A percentile compares a stretch with the other conserved stretches of the same genome.
phyloP scores from a whole-genome alignment of 2,329 filamentous ascomycete species.

The Ophiosphaerella korrae region DNA sequence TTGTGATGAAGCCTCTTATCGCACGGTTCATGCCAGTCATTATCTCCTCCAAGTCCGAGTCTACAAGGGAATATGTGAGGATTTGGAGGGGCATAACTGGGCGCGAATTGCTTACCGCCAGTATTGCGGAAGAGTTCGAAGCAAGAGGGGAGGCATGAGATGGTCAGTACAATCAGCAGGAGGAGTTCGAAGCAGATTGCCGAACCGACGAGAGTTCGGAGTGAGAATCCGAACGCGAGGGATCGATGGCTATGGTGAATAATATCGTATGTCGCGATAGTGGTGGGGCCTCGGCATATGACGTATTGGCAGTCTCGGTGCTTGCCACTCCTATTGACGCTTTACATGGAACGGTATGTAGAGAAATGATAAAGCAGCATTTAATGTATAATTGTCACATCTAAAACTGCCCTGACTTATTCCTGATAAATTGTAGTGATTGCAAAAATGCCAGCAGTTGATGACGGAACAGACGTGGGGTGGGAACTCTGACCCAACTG shows the following conservation, averaged over 20 bases:
- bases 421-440: too few relatives aligned
- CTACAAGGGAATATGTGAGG: conserved; percentile 19
- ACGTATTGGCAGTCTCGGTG: neutral
- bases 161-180: conserved; percentile 1
- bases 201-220: neutral
- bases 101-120: conserved; percentile 8
- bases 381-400: too few relatives aligned
- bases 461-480: conserved; percentile 10
- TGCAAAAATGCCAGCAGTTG: neutral
- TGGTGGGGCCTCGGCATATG: neutral
- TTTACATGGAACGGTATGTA: neutral
- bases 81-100: conserved; percentile 19
- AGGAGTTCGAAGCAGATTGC: neutral
- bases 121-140: conserved; percentile 11
- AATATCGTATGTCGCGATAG: neutral
- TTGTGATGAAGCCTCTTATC: conserved; percentile 51
- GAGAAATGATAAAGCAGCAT: too few relatives aligned
- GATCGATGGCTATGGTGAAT: neutral
- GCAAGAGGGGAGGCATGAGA: conserved; percentile 4
- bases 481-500: conserved; percentile 11
- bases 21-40: conserved; percentile 41
- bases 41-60: conserved; percentile 20
- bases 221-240: neutral
- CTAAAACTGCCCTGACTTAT: too few relatives aligned
- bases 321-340: too few relatives aligned